Conservation (phyloP, 306 rosid species). For the Amphicarpaea edgeworthii region DNA sequence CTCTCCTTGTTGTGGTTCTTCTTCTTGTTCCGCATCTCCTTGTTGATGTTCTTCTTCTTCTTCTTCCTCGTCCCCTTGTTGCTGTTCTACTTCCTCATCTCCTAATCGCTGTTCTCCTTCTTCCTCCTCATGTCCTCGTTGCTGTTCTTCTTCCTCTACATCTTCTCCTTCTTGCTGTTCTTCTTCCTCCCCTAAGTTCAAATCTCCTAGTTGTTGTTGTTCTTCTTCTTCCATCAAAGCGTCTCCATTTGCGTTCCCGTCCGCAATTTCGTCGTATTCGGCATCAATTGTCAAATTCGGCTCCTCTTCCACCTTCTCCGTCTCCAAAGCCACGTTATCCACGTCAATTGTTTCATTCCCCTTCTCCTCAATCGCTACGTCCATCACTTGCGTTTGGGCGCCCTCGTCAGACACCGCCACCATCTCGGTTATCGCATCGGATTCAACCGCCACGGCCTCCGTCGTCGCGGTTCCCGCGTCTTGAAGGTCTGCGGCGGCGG, state of each 20-base stretch:
- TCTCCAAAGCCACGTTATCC: constrained; percentile 35
- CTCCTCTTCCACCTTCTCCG: constrained; percentile 24
- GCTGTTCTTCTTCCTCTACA: neutral
- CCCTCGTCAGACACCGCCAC: constrained; percentile 16
- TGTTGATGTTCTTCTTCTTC: constrained; percentile 28
- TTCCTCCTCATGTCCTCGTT: neutral
- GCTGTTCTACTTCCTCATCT: neutral
- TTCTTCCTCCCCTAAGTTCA: neutral
- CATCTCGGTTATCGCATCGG: constrained; percentile 1
- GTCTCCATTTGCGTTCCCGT: constrained; percentile 46
- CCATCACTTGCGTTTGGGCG: constrained; percentile 18
- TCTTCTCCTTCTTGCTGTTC: neutral
- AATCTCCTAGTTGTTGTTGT: constrained; percentile 8
- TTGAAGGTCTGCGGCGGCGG: neutral
- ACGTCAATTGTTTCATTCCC: constrained; percentile 22
- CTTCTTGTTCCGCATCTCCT: neutral
- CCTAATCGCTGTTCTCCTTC: constrained; percentile 12
- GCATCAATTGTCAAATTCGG: constrained; percentile 13
- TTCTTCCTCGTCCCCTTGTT: neutral
- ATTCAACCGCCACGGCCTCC: neutral
- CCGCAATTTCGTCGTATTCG: constrained; percentile 33
- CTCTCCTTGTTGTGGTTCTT: neutral
- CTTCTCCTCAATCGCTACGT: constrained; percentile 15
- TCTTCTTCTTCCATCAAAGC: constrained; percentile 35
- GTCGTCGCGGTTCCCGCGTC: too few species aligned